These are phyloP conservation scores for Eucalyptus rudis DNA, from an alignment of 345 rosid genomes.

Conservation along the genomic window DNA sequence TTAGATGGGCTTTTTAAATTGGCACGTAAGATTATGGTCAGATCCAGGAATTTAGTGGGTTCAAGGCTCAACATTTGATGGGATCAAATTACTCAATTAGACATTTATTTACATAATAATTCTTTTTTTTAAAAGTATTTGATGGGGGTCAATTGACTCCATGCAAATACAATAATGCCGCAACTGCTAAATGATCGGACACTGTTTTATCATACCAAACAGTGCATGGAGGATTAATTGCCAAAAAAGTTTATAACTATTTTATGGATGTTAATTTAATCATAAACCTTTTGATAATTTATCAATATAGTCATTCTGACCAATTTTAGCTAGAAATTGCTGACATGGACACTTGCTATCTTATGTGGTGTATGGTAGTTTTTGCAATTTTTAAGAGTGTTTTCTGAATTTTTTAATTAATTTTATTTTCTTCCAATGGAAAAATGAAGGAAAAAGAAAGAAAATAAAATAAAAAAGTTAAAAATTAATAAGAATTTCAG, in stretches of 20 bases:
- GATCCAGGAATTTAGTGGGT: not conserved
- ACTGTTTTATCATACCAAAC: not conserved
- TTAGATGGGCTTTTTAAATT: not conserved
- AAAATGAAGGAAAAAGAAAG: no score
- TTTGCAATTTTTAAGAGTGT: no score
- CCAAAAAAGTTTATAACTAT: no score
- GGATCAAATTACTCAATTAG: not conserved
- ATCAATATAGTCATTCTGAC: accelerated
- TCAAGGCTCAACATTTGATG: not conserved
- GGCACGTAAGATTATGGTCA: not conserved
- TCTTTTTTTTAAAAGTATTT: not conserved
- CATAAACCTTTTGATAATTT: no score
- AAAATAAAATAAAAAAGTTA: no score
- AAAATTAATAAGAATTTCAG: no score
- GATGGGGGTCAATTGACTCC: not conserved
- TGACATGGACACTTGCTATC: accelerated
- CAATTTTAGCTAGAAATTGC: no score
- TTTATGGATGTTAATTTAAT: no score
- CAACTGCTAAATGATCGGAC: not conserved
- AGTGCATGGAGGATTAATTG: not conserved
- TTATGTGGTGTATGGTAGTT: no score
- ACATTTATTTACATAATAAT: not conserved
- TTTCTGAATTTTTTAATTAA: not conserved
- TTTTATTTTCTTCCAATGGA: not conserved
- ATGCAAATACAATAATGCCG: not conserved